Evolutionary conservation across 208 protist genomes (phyloP).

Genomic region (Trypanosoma mega): DNA sequence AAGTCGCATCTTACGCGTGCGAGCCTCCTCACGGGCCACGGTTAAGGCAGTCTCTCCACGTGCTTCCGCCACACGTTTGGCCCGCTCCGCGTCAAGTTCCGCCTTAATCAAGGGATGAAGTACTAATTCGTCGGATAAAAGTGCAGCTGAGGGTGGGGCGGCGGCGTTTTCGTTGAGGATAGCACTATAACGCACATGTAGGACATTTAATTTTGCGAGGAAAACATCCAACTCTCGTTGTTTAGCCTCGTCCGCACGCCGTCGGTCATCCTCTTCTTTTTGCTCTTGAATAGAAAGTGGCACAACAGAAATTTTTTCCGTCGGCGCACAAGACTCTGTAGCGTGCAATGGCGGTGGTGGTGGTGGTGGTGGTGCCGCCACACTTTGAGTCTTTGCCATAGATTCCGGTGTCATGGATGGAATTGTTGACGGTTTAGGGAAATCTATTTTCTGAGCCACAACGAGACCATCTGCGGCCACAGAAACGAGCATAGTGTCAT

Average conservation of each 20-base stretch:
- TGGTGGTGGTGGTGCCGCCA: too few relatives aligned
- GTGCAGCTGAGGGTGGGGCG: conserved; percentile 37
- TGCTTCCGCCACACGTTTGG: conserved; percentile 63
- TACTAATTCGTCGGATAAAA: conserved; percentile 69
- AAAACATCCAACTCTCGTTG: conserved; percentile 80
- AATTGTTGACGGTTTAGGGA: too few relatives aligned
- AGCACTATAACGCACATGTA: conserved; percentile 61
- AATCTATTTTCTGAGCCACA: too few relatives aligned
- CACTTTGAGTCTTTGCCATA: too few relatives aligned
- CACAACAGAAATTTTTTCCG: too few relatives aligned
- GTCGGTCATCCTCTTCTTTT: conserved; percentile 91
- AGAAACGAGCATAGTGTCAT: conserved; percentile 85
- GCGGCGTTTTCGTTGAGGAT: conserved; percentile 77
- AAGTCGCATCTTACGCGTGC: conserved; percentile 84
- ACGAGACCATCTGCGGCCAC: conserved; percentile 89
- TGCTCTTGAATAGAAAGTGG: conserved; percentile 92
- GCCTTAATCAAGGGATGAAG: conserved; percentile 85
- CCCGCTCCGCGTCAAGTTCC: conserved; percentile 68
- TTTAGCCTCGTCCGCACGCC: conserved; percentile 46
- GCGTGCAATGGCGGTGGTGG: conserved; percentile 2
- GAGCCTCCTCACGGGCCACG: conserved; percentile 78
- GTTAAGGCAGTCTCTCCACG: conserved; percentile 75
- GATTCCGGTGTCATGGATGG: too few relatives aligned
- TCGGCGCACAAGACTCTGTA: conserved; percentile 19
- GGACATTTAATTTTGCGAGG: conserved; percentile 44